phyloP scores from a whole-genome alignment of 2,329 filamentous ascomycete species.

The Zasmidium citrigriseum region DNA sequence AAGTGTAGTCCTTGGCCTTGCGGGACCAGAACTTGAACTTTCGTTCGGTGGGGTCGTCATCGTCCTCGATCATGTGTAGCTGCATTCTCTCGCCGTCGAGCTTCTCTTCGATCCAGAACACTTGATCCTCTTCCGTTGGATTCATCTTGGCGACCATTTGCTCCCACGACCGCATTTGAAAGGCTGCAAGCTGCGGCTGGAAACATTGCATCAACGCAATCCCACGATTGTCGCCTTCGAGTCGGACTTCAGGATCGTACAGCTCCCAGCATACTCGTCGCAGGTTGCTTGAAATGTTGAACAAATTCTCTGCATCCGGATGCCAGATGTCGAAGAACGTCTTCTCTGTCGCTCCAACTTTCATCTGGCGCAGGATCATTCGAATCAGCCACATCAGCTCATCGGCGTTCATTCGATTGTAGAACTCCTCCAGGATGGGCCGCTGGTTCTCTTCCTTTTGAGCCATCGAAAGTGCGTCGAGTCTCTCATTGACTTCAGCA shows the following conservation, averaged over 20 bases:
- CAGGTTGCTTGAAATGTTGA: constrained; percentile 88
- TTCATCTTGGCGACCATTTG: constrained; percentile 73
- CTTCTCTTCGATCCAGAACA: constrained; percentile 98
- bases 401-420: constrained; percentile 86
- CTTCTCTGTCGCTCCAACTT: constrained; percentile 77
- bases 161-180: constrained; percentile 80
- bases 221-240: constrained; percentile 73
- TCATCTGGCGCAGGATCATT: constrained; percentile 83
- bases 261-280: constrained; percentile 94
- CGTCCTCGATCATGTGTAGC: constrained; percentile 81
- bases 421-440: constrained; percentile 79
- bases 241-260: constrained; percentile 67
- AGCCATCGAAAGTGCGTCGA: constrained; percentile 75
- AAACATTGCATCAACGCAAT: constrained; percentile 91
- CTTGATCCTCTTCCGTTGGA: constrained; percentile 66
- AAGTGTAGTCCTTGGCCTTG: constrained; percentile 94
- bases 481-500: constrained; percentile 81
- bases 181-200: constrained; percentile 91
- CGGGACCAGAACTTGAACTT: constrained; percentile 89
- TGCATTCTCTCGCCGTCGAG: constrained; percentile 97
- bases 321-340: constrained; percentile 73
- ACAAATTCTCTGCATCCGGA: constrained; percentile 58
- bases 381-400: constrained; percentile 94
- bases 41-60: constrained; percentile 65
- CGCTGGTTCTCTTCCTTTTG: constrained; percentile 82